phyloP scores from a whole-genome alignment of 257 asterid genomes.

The Jaltomata sinuosa region DNA sequence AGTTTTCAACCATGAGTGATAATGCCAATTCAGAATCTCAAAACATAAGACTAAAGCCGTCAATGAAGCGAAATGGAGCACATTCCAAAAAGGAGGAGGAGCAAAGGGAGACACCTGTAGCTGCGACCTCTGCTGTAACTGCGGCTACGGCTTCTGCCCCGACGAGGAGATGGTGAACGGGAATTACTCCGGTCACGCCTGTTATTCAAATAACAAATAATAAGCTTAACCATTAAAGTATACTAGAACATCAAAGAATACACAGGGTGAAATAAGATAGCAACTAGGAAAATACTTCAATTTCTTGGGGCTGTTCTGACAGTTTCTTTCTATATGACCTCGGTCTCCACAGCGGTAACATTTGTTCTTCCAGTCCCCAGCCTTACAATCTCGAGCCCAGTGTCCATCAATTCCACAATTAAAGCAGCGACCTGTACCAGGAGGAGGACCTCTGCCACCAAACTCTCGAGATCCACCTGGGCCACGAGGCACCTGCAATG shows the following conservation, averaged over 20 bases:
- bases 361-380: constrained; percentile 67
- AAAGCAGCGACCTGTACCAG: constrained; percentile 61
- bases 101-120: constrained; percentile 30
- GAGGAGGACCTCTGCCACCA: constrained; percentile 50
- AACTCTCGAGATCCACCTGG: constrained; percentile 55
- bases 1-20: not conserved
- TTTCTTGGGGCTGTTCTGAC: constrained; percentile 44
- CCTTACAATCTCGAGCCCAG: constrained; percentile 63
- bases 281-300: constrained; percentile 15
- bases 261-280: not conserved
- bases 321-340: constrained; percentile 51
- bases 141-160: constrained; percentile 34
- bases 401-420: constrained; percentile 62
- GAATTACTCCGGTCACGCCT: constrained; percentile 45
- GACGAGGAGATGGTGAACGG: constrained; percentile 50
- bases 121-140: constrained; percentile 44
- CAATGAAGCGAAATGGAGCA: not conserved
- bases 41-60: not conserved
- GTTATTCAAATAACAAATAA: not conserved
- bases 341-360: constrained; percentile 63
- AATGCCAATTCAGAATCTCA: not conserved
- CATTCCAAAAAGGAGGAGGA: not conserved
- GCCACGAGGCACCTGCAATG: constrained; percentile 45
- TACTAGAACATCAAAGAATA: not conserved
- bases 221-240: not conserved